Evolutionary conservation across 179 eudicot genomes (phyloP), one percentile per base, ranked within the genome.

Genomic region (Heliamphora pulchella): DNA sequence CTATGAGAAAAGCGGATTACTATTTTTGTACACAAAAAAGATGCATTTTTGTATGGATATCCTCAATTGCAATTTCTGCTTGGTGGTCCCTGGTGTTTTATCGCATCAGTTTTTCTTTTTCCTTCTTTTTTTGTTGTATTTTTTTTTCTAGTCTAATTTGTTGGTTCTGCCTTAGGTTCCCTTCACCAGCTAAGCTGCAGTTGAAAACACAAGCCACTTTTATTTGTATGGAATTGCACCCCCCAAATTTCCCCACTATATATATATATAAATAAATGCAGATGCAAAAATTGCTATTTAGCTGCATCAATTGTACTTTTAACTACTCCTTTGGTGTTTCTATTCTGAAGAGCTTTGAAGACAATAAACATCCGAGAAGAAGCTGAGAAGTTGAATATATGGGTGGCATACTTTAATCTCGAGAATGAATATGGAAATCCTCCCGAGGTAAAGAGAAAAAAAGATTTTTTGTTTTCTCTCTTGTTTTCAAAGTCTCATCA

Each of bases 361-460:
- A 93, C 92, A 15, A 91, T 95, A 74, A 91, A 93, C 82, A 80
- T 95, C 75, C 86, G 94, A 75, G 85, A 83, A 83, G 98, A 95
- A 83, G 64, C 94, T 2, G 97, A 95, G 88, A 95, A 95, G 88
- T 91, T 91, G 81, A 91, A 95, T 83, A 78, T 95, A 46, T 95
- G 98, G 98, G 89, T 90, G 68, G 95, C 98, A 55, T 93, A 90
- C 83, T 91, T 95, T 76, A 95, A 93, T 83, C 82, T 95, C 82
- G 98, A 95, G 88, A 95, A 92, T 81, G 91, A 91, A 83, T 88
- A 86, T 79, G 98, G 95, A 55, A 86, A 84, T 82, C 98, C 98
- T 78, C 91, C 82, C 4, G 93, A 93, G 97, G 98, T 92, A 81
- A 65, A 70, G 73, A 81, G 58, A 6, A 39, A 44, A 9, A n/a